Evolutionary conservation across 148 eudicot genomes (phyloP), one percentile per base, ranked within the genome.

Genomic region (Hydrangea macrophylla): DNA sequence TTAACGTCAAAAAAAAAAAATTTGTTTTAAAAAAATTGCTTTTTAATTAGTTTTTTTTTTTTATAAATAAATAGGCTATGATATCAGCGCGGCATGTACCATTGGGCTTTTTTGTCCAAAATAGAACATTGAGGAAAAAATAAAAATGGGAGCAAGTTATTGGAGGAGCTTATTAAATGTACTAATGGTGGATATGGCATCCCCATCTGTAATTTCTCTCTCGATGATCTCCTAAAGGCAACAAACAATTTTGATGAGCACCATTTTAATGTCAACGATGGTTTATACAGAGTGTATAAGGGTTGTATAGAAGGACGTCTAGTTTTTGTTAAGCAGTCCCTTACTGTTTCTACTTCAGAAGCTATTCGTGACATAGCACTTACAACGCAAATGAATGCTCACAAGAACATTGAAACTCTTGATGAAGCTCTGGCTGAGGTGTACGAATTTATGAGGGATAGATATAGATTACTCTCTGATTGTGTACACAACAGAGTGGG

Each of bases 231-330:
- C 12, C 24, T 23, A 18, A 7, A 23, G 28, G 27, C 57, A 22
- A 54, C 57, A 24, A 54, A 54, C 10, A 11, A 11, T 2, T 54
- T 54, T 54, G 6, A 15, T 28, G 20, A 23, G 1, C 0, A 54
- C 10, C 28, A 7, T 8, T 22, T 54, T 24, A 23, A 22, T 2
- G 0, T 9, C 0, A 23, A 10, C 0, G 0, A 0, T 0, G 0
- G 6, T 4, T 4, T 35, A 0, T 54, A 6, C 10, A 24, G 8
- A 54, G 7, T 54, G 2, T 54, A 54, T 9, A 24, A 54, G 57
- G 57, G 57, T 10, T 54, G 27, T 54, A 3, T 54, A 0, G 39
- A 35, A 35, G 5, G 8, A 35, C 8, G 39, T 8, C 39, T 35
- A 3, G 8, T 35, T 35, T 35, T 35, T 4, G 39, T 35, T 35